A percentile compares a stretch with the other conserved stretches of the same genome.
Evolutionary conservation across 805 yeast genomes (phyloP).

Genomic region (Komagataella kurtzmanii): DNA sequence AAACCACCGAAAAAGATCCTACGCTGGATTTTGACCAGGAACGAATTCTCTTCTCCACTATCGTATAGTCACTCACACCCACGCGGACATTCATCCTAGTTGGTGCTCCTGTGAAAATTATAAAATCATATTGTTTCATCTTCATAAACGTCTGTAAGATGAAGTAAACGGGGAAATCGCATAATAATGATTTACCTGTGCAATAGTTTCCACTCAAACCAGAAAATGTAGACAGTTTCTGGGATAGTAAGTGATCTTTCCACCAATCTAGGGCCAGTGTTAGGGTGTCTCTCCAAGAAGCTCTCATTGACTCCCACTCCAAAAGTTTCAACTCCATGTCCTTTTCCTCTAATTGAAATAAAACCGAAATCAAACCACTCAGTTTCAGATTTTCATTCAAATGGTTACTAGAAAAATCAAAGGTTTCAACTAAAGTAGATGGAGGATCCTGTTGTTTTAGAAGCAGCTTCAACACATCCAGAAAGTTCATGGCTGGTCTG

Average conservation of each 20-base stretch:
- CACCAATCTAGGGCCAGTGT: conserved; percentile 54
- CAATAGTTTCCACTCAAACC: background rate
- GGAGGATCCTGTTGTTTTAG: conserved; percentile 20
- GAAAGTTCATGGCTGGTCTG: conserved; percentile 9
- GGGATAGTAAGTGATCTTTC: conserved; percentile 22
- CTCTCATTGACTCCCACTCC: conserved; percentile 18
- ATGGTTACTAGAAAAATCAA: conserved; percentile 25
- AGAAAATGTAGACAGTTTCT: background rate
- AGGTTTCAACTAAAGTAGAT: conserved; percentile 2
- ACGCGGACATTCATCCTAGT: conserved; percentile 62
- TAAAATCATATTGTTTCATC: conserved; percentile 65
- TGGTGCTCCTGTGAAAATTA: conserved; percentile 73
- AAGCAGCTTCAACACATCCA: conserved; percentile 17
- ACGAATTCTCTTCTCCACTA: conserved; percentile 33
- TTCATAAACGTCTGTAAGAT: conserved; percentile 61
- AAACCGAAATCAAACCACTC: conserved; percentile 47
- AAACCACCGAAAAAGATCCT: conserved; percentile 42
- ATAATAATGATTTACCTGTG: background rate
- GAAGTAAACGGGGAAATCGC: conserved; percentile 31
- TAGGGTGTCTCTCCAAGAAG: conserved; percentile 52
- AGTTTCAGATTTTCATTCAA: conserved; percentile 52
- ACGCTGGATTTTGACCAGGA: conserved; percentile 35
- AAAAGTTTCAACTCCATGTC: conserved; percentile 34
- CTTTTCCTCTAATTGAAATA: conserved; percentile 45
- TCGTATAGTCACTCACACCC: conserved; percentile 32